Percentiles rank a stretch among this genome's conserved stretches.
Evolutionary conservation across 495 filamentous ascomycete species (phyloP).

Genomic region (Neurospora africana): DNA sequence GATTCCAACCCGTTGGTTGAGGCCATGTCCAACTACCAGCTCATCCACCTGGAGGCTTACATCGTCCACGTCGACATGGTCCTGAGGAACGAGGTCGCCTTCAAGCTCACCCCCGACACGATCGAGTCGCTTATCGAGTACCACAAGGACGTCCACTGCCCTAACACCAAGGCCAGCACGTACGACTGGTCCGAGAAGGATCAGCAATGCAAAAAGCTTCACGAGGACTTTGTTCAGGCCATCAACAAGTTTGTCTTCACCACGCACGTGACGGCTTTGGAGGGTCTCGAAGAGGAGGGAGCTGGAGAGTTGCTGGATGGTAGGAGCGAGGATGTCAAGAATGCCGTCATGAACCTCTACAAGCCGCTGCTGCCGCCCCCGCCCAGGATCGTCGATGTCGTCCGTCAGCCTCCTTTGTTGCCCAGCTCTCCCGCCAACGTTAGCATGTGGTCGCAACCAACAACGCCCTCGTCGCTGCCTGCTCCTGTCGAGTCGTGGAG

Average conservation of each 20-base stretch:
- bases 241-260: conserved; percentile 97
- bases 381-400: conserved; percentile 82
- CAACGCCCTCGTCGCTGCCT: conserved; percentile 40
- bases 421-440: conserved; percentile 72
- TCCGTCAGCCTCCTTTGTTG: conserved; percentile 74
- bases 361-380: conserved; percentile 86
- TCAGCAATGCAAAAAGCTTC: conserved; percentile 88
- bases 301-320: conserved; percentile 87
- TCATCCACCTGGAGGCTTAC: conserved; percentile 93
- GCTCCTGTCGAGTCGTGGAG: conserved; percentile 86
- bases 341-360: conserved; percentile 72
- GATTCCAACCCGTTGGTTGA: conserved; percentile 84
- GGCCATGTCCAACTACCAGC: conserved; percentile 85
- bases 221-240: conserved; percentile 94
- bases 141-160: conserved; percentile 93
- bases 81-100: conserved; percentile 91
- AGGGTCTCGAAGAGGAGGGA: conserved; percentile 95
- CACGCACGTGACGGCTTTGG: conserved; percentile 77
- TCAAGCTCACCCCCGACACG: conserved; percentile 94
- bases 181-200: conserved; percentile 98
- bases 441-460: conserved; percentile 68
- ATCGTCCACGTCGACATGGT: conserved; percentile 99
- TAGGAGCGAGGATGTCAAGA: conserved; percentile 89
- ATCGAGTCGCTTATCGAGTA: conserved; percentile 93
- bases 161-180: conserved; percentile 78